A percentile compares a stretch with the other conserved stretches of the same genome.
Conservation (phyloP, 805 yeast species). For the Saccharomyces eubayanus region DNA sequence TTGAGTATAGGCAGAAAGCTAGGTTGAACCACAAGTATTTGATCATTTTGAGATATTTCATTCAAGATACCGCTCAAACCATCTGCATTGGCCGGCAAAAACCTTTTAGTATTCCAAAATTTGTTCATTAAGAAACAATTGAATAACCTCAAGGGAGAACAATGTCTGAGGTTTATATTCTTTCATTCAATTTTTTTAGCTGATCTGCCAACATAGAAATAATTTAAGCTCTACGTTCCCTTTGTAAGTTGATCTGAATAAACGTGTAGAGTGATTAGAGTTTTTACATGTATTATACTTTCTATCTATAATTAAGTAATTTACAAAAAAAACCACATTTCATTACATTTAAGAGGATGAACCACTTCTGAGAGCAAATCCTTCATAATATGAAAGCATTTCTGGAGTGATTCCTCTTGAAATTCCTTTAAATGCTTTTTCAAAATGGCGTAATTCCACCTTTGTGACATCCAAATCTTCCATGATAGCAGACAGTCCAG, state of each 20-base stretch:
- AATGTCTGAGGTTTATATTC: not conserved
- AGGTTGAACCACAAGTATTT: slow-evolving; percentile 20
- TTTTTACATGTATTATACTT: not conserved
- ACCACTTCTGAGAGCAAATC: slow-evolving; percentile 37
- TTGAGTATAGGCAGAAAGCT: slow-evolving; percentile 17
- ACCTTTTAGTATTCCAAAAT: slow-evolving; percentile 24
- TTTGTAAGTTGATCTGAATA: not conserved
- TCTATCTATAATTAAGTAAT: not conserved
- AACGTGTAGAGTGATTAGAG: not conserved
- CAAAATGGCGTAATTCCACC: slow-evolving; percentile 63
- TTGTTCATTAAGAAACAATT: slow-evolving; percentile 9
- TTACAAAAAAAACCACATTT: not conserved
- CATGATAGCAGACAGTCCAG: slow-evolving; percentile 90
- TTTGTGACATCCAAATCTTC: slow-evolving; percentile 48
- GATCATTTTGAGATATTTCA: slow-evolving; percentile 10
- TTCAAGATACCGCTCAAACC: slow-evolving; percentile 13
- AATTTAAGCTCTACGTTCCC: not conserved
- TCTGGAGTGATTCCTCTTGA: slow-evolving; percentile 76
- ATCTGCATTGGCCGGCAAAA: slow-evolving; percentile 10
- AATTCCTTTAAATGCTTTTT: slow-evolving; percentile 56
- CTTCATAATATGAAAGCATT: slow-evolving; percentile 69
- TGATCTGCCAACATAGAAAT: not conserved
- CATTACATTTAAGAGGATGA: slow-evolving; percentile 17
- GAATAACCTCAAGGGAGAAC: not conserved
- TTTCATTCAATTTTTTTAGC: not conserved